Conservation (phyloP, 345 rosid species). For the Raphanus sativus region DNA sequence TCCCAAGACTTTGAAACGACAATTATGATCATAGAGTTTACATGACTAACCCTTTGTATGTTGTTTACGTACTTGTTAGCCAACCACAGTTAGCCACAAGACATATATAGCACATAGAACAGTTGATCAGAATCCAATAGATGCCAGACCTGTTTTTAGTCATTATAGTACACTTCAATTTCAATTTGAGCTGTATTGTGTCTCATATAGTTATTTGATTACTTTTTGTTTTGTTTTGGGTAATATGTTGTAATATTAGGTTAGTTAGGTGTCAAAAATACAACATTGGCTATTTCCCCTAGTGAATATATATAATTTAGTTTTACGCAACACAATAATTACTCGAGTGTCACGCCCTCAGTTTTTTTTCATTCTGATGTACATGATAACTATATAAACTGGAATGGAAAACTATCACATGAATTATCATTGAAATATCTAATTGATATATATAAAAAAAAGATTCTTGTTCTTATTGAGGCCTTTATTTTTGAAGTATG, state of each 20-base stretch:
- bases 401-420: not conserved
- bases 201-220: not conserved
- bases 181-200: not conserved
- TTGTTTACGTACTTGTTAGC: not conserved
- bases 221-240: too few species aligned
- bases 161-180: not conserved
- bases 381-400: not conserved
- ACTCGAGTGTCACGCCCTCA: not conserved
- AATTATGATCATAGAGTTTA: not conserved
- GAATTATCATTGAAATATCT: not conserved
- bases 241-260: too few species aligned
- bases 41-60: not conserved
- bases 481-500: not conserved
- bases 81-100: constrained; percentile 18
- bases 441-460: not conserved
- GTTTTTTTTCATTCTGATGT: not conserved
- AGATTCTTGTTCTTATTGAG: not conserved
- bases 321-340: not conserved
- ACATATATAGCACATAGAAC: not conserved
- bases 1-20: not conserved
- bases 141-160: not conserved
- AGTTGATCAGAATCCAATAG: constrained; percentile 3
- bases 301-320: not conserved
- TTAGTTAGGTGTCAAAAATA: not conserved
- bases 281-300: not conserved